These are phyloP conservation scores for Neocucurbitaria cava DNA, from an alignment of 2,329 filamentous ascomycete genomes.

Conservation along the genomic window DNA sequence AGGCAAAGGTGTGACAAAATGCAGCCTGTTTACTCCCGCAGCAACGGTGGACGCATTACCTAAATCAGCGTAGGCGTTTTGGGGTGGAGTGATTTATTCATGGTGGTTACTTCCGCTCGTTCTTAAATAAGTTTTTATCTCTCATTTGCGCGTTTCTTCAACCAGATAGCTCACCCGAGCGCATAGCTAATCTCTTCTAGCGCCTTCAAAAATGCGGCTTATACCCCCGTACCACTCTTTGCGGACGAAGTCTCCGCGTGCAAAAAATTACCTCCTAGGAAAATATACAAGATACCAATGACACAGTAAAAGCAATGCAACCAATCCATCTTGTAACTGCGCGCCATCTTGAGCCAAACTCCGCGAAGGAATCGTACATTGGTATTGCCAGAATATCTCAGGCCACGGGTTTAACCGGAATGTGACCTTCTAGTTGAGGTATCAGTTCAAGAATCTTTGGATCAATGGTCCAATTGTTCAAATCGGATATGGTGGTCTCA, in stretches of 20 bases:
- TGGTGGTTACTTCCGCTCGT: neutral
- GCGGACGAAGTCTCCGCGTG: constrained; percentile 3
- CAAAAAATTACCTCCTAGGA: neutral
- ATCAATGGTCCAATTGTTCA: constrained; percentile 45
- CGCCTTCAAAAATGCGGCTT: constrained; percentile 5
- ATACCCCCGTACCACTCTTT: neutral
- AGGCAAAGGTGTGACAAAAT: constrained; percentile 10
- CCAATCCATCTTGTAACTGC: neutral
- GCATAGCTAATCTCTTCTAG: neutral
- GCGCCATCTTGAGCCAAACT: constrained; percentile 6
- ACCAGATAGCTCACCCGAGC: neutral
- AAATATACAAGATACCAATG: constrained; percentile 1
- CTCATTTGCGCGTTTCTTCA: neutral
- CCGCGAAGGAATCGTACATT: constrained; percentile 5
- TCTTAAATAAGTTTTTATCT: constrained; percentile 1
- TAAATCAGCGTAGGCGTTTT: constrained; percentile 6
- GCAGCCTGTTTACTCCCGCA: constrained; percentile 14
- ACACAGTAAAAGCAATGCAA: neutral
- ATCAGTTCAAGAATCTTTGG: constrained; percentile 43
- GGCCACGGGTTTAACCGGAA: constrained; percentile 30
- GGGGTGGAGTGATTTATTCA: neutral
- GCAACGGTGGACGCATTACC: constrained; percentile 5
- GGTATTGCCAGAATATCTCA: neutral
- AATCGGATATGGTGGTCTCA: constrained; percentile 39
- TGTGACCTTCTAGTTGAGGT: constrained; percentile 41